Percentiles rank a stretch among this genome's conserved stretches.
Evolutionary conservation across 805 yeast species (phyloP).

Genomic region (Wickerhamiella cacticola): DNA sequence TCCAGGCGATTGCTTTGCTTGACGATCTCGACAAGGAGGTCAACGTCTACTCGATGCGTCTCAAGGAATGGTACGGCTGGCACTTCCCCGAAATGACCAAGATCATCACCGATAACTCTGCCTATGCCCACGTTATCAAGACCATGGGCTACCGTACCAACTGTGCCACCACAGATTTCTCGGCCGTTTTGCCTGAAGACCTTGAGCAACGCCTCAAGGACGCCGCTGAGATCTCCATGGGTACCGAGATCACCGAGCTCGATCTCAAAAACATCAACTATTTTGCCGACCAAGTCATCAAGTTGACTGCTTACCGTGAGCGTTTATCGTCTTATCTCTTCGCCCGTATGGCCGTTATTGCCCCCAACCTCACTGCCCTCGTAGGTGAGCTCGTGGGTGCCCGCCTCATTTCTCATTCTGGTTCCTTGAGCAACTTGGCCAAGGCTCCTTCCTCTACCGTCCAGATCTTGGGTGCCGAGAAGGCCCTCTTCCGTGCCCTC

Average conservation of each 20-base stretch:
- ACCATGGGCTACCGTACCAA: slow-evolving; percentile 90
- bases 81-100: slow-evolving; percentile 99
- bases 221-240: slow-evolving; percentile 99
- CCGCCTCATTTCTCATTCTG: slow-evolving; percentile 93
- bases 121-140: slow-evolving; percentile 87
- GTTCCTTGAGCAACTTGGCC: slow-evolving; percentile 85
- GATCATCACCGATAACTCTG: slow-evolving; percentile 89
- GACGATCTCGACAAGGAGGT: slow-evolving; percentile 96
- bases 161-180: slow-evolving; percentile 80
- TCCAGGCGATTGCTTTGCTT: slow-evolving; percentile 93
- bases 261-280: slow-evolving; percentile 82
- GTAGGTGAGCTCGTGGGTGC: slow-evolving; percentile 99
- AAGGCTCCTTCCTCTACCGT: slow-evolving; percentile 98
- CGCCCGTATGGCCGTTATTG: slow-evolving; percentile 96
- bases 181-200: slow-evolving; percentile 86
- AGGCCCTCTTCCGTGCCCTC: slow-evolving; percentile 95
- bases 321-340: slow-evolving; percentile 83
- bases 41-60: slow-evolving; percentile 97
- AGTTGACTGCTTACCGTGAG: slow-evolving; percentile 92
- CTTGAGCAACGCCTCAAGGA: slow-evolving; percentile 81
- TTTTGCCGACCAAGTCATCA: slow-evolving; percentile 92
- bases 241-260: slow-evolving; percentile 90
- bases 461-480: slow-evolving; percentile 97
- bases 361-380: slow-evolving; percentile 89
- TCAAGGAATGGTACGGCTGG: slow-evolving; percentile 99